These are phyloP conservation scores for Triangularia verruculosa DNA, from an alignment of 2,329 filamentous ascomycete genomes.

Conservation along the genomic window DNA sequence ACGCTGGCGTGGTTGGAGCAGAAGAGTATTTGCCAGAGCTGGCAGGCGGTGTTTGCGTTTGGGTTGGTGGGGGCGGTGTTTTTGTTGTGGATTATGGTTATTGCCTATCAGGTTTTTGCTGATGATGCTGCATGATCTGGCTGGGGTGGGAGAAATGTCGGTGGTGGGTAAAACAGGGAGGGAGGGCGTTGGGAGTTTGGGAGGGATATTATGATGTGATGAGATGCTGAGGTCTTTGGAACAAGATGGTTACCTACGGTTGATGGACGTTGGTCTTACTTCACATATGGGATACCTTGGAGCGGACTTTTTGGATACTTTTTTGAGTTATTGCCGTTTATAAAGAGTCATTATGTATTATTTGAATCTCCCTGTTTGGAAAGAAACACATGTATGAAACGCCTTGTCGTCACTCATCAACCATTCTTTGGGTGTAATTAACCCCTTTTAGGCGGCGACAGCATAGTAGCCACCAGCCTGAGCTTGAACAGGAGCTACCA, in stretches of 20 bases:
- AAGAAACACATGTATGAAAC: neutral
- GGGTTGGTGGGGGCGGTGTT: slow-evolving; percentile 58
- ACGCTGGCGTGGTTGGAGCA: slow-evolving; percentile 65
- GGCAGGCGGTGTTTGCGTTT: slow-evolving; percentile 64
- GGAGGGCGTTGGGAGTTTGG: neutral
- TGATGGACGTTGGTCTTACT: neutral
- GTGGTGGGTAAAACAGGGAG: neutral
- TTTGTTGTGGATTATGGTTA: slow-evolving; percentile 66
- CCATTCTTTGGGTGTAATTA: neutral
- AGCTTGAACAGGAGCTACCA: neutral
- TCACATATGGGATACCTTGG: neutral
- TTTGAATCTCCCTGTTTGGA: neutral
- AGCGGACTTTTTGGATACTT: neutral
- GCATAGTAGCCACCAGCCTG: neutral
- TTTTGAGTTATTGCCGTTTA: neutral
- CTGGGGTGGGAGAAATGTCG: neutral
- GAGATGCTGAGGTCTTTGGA: neutral
- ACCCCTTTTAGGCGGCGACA: neutral
- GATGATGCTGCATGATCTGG: slow-evolving; percentile 26
- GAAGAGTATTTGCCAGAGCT: slow-evolving; percentile 60
- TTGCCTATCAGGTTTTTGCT: slow-evolving; percentile 63
- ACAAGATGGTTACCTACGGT: too few relatives aligned
- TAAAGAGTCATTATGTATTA: neutral
- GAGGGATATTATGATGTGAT: neutral
- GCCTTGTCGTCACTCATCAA: neutral